Evolutionary conservation across 352 stramenopile genomes (phyloP), one percentile per base, ranked within the genome.

Genomic region (Halophytophthora batemanensis): DNA sequence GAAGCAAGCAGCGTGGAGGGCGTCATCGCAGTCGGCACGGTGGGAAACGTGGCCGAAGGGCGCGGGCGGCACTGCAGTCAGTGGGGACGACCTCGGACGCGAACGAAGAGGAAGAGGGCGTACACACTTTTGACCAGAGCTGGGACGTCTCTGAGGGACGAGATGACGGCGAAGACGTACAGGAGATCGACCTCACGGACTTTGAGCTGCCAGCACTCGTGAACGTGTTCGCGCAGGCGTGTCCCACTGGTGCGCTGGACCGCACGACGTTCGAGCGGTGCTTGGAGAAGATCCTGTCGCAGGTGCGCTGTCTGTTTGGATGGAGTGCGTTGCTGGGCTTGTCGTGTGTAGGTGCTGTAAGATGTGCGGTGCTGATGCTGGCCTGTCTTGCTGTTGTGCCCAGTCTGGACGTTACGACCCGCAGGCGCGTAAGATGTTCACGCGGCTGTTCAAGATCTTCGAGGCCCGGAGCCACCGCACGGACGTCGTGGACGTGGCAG

Each of bases 161-260:
- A n/a, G n/a, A n/a, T n/a, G n/a, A n/a, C 1, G 71, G 75, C 3
- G 65, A 77, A 6, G 53, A 81, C 15, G 50, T 81, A 25, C 53
- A 71, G 13, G 77, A 86, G 33, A 62, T 92, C 14, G 82, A 93
- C 29, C 66, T 95, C 0, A 78, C 80, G 36, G 82, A 94, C 60
- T 95, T 93, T 66, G 81, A 89, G 59, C 47, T 95, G 34, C 77
- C 78, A 38, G 77, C 87, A 59, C 64, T 95, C 2, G 82, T 92
- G n/a, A 76, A 91, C 45, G 78, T 89, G 53, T 92, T 95, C 59
- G 81, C 69, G 7, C 73, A 90, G 51, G 82, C 82, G 37, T 88
- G 81, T 56, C 77, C 85, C 29, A 87, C 75, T 0, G 82, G 82
- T 18, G 65, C 75, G 11, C 62, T 95, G 47, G 83, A 93, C 51